Percentiles rank a stretch among this genome's conserved stretches.
Evolutionary conservation across 1,139 yeast genomes (phyloP).

Genomic region (Suhomyces guaymorum): DNA sequence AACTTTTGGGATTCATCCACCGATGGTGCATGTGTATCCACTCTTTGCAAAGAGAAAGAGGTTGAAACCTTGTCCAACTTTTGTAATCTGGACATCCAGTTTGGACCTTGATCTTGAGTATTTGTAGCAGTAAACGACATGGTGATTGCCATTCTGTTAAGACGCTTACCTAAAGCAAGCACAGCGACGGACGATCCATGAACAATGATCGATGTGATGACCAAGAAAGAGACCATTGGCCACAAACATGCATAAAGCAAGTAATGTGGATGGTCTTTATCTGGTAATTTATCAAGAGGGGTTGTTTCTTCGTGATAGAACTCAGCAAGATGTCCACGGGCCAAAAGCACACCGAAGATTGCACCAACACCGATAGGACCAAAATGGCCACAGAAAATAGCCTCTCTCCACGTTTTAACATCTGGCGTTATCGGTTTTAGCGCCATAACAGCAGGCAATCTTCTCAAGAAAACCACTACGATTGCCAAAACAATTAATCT

Average conservation of each 20-base stretch:
- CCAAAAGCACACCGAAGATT: constrained; percentile 82
- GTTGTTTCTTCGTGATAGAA: constrained; percentile 58
- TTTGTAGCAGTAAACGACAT: constrained; percentile 79
- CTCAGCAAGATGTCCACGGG: constrained; percentile 74
- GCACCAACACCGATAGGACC: constrained; percentile 99
- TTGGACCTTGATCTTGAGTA: constrained; percentile 59
- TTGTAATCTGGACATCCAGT: constrained; percentile 89
- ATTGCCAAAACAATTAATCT: constrained; percentile 77
- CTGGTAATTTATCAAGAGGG: constrained; percentile 58
- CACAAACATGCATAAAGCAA: constrained; percentile 75
- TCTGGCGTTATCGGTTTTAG: constrained; percentile 88
- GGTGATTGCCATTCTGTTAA: constrained; percentile 90
- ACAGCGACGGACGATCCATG: constrained; percentile 98
- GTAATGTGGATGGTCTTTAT: constrained; percentile 56
- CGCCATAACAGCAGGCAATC: constrained; percentile 83
- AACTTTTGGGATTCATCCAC: constrained; percentile 20
- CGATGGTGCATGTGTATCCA: constrained; percentile 52
- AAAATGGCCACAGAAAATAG: constrained; percentile 92
- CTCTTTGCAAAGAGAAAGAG: constrained; percentile 76
- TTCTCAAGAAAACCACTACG: constrained; percentile 77
- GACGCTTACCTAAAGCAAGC: constrained; percentile 79
- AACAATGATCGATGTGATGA: constrained; percentile 82
- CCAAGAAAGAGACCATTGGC: constrained; percentile 88
- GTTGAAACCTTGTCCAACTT: constrained; percentile 70
- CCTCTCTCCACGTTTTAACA: constrained; percentile 92